These are phyloP conservation scores for Daldinia concentrica DNA, from an alignment of 495 filamentous ascomycete species.

Conservation along the genomic window DNA sequence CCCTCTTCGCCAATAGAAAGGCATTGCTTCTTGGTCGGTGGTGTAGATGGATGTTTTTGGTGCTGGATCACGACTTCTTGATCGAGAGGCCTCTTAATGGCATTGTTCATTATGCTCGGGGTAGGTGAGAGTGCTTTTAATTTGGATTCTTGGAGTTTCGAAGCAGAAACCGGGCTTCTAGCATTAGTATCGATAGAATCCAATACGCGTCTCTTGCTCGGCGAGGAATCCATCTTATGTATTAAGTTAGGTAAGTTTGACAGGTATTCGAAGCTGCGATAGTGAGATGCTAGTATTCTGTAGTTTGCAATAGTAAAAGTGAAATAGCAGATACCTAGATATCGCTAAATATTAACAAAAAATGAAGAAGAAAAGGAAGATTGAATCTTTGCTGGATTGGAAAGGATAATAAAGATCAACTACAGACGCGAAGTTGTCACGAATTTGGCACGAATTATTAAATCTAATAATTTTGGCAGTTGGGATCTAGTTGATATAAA, in stretches of 20 bases:
- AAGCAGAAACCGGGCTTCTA: slow-evolving; percentile 19
- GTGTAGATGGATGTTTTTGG: background rate
- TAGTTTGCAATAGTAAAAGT: background rate
- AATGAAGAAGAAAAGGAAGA: background rate
- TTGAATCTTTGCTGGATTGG: background rate
- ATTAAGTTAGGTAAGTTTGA: background rate
- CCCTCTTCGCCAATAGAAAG: slow-evolving; percentile 13
- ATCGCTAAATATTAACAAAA: too few relatives aligned
- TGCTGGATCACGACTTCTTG: slow-evolving; percentile 32
- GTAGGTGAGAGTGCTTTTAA: slow-evolving; percentile 1
- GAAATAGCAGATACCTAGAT: too few relatives aligned
- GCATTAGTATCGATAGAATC: slow-evolving; percentile 55
- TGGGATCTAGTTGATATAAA: background rate
- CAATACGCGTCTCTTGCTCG: slow-evolving; percentile 58
- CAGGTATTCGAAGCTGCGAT: background rate
- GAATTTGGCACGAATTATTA: background rate
- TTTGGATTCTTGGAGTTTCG: slow-evolving; percentile 18
- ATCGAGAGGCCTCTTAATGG: slow-evolving; percentile 36
- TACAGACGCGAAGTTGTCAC: background rate
- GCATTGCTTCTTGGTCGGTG: slow-evolving; percentile 39
- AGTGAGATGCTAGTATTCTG: background rate
- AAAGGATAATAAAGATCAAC: background rate
- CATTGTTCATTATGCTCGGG: slow-evolving; percentile 3
- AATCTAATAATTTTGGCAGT: background rate
- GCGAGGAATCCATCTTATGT: slow-evolving; percentile 49